These are phyloP conservation scores for Hygrophoropsis aurantiaca DNA, from an alignment of 768 basidiomycete species.

Conservation along the genomic window DNA sequence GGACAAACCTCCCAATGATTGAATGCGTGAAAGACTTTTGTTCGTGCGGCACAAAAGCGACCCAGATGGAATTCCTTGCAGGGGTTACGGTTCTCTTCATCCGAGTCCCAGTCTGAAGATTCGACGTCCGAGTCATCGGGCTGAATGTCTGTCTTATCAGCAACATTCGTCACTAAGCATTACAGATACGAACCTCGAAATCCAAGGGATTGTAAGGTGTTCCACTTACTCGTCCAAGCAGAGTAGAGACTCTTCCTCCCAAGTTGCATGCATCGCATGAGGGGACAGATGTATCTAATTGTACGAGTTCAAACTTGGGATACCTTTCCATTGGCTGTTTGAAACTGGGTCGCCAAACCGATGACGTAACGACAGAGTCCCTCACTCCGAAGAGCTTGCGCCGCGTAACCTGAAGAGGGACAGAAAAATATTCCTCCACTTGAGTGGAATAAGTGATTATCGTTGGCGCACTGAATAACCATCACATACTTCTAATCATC, in stretches of 20 bases:
- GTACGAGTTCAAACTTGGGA: conserved; percentile 58
- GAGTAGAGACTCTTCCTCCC: conserved; percentile 64
- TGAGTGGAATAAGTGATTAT: conserved; percentile 1
- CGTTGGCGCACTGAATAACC: not conserved
- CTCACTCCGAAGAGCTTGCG: conserved; percentile 68
- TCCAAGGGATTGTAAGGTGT: conserved; percentile 68
- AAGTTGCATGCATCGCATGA: conserved; percentile 85
- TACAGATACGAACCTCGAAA: conserved; percentile 52
- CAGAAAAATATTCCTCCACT: conserved; percentile 72
- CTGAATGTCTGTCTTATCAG: conserved; percentile 15
- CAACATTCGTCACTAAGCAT: not conserved
- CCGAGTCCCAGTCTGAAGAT: conserved; percentile 1
- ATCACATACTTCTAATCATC: conserved; percentile 44
- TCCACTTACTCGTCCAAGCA: conserved; percentile 63
- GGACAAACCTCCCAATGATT: conserved; percentile 79
- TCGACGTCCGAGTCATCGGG: conserved; percentile 26
- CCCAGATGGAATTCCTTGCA: conserved; percentile 59
- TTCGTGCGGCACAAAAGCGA: conserved; percentile 76
- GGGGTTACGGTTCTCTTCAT: conserved; percentile 6
- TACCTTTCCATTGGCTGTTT: conserved; percentile 62
- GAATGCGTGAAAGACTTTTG: conserved; percentile 67
- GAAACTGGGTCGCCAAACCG: conserved; percentile 76
- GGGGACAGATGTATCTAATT: conserved; percentile 55
- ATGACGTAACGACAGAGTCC: conserved; percentile 81
- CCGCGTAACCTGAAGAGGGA: conserved; percentile 64